A percentile compares a stretch with the other conserved stretches of the same genome.
These are phyloP conservation scores for Immersiporthe knoxdaviesiana DNA, from an alignment of 2,329 filamentous ascomycete genomes.

Conservation along the genomic window DNA sequence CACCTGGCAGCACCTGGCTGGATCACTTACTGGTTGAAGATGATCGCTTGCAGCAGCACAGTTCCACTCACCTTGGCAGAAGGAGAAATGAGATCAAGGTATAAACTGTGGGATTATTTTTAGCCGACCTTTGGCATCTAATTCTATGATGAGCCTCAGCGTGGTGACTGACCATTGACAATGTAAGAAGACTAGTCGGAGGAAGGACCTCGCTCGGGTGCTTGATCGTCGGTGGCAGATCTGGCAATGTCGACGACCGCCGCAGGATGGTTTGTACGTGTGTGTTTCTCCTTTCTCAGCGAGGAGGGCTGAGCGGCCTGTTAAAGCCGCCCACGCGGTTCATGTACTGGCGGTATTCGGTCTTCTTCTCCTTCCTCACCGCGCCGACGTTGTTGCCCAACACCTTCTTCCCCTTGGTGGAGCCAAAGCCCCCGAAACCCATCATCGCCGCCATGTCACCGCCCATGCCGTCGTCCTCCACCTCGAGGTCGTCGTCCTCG, in stretches of 20 bases:
- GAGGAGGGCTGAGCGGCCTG: slow-evolving; percentile 66
- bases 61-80: slow-evolving; percentile 3
- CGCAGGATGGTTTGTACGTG: neutral
- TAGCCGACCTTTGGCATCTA: neutral
- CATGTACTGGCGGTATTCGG: slow-evolving; percentile 96
- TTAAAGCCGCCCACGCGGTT: slow-evolving; percentile 84
- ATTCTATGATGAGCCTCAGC: neutral
- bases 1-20: neutral
- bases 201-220: neutral
- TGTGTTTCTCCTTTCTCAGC: slow-evolving; percentile 16
- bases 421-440: slow-evolving; percentile 85
- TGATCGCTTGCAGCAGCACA: neutral
- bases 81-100: neutral
- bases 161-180: slow-evolving; percentile 10
- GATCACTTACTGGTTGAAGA: neutral
- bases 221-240: neutral
- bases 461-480: slow-evolving; percentile 68
- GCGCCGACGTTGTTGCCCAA: slow-evolving; percentile 82
- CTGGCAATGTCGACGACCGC: neutral
- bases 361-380: slow-evolving; percentile 90
- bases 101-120: neutral
- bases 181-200: neutral
- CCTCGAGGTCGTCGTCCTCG: slow-evolving; percentile 52
- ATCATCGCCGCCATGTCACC: slow-evolving; percentile 78
- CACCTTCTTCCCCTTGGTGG: slow-evolving; percentile 88